These are phyloP conservation scores for Tetrapisispora namnaoensis DNA, from an alignment of 805 yeast species.

Conservation along the genomic window DNA sequence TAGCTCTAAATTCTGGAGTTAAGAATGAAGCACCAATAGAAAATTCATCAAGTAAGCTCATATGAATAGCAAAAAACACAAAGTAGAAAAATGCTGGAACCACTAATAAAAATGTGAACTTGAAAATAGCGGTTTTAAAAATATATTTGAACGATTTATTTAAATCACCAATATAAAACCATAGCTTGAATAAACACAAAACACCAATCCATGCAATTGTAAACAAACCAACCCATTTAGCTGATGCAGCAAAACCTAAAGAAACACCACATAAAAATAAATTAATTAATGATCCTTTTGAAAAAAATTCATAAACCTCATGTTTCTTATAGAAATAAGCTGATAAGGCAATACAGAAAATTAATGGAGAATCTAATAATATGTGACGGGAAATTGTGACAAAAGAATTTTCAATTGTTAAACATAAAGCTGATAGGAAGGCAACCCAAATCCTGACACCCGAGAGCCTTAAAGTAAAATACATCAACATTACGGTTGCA, in stretches of 20 bases:
- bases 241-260: conserved; percentile 62
- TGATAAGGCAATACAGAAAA: conserved; percentile 68
- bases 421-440: conserved; percentile 43
- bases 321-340: conserved; percentile 55
- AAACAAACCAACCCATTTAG: conserved; percentile 81
- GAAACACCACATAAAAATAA: conserved; percentile 55
- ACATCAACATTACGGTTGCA: conserved; percentile 53
- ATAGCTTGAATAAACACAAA: conserved; percentile 49
- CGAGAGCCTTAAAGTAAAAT: conserved; percentile 59
- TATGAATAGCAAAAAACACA: conserved; percentile 53
- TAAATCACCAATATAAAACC: conserved; percentile 69
- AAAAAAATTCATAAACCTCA: conserved; percentile 54
- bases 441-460: conserved; percentile 62
- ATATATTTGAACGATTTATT: conserved; percentile 37
- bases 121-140: conserved; percentile 37
- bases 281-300: conserved; percentile 48
- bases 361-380: conserved; percentile 63
- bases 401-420: conserved; percentile 55
- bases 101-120: conserved; percentile 46
- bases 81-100: conserved; percentile 50
- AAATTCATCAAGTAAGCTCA: conserved; percentile 44
- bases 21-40: conserved; percentile 68
- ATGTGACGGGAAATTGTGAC: conserved; percentile 69
- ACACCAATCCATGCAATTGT: conserved; percentile 72
- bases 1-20: conserved; percentile 61